Conservation (phyloP, 2,329 filamentous ascomycete species). For the Fusarium setosum region DNA sequence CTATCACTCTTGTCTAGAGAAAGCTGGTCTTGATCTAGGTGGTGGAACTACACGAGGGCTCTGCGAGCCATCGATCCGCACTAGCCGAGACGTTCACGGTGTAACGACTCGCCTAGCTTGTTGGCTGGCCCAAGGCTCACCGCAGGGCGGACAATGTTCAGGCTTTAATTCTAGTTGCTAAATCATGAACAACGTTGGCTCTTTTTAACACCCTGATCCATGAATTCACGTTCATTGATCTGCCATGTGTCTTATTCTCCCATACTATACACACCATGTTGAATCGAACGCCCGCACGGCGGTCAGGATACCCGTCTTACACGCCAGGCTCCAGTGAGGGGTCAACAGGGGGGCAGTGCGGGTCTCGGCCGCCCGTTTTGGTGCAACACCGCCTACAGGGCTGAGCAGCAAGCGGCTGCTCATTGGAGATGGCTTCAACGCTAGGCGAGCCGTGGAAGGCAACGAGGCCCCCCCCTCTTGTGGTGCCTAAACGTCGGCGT, state of each 20-base stretch:
- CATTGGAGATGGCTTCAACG: constrained; percentile 14
- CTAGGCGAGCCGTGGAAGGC: too few species aligned
- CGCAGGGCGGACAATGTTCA: constrained; percentile 3
- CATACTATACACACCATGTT: too few species aligned
- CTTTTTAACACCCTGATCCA: background rate
- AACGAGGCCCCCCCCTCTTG: too few species aligned
- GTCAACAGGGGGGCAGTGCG: background rate
- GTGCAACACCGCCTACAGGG: background rate
- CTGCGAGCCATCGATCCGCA: background rate
- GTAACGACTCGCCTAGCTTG: background rate
- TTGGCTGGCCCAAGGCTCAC: constrained; percentile 12
- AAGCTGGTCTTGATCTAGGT: background rate
- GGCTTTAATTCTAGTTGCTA: background rate
- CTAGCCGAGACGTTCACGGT: background rate
- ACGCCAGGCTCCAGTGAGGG: background rate
- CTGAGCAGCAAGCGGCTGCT: background rate
- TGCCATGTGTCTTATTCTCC: too few species aligned
- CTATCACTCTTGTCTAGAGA: background rate
- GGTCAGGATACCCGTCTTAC: background rate
- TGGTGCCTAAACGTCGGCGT: too few species aligned
- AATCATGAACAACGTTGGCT: background rate
- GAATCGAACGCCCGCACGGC: too few species aligned
- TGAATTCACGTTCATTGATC: too few species aligned
- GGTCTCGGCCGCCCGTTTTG: too few species aligned
- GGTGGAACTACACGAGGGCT: too few species aligned